These are phyloP conservation scores for Chlamydomonas incerta DNA, from an alignment of 139 green algal genomes.

Conservation along the genomic window DNA sequence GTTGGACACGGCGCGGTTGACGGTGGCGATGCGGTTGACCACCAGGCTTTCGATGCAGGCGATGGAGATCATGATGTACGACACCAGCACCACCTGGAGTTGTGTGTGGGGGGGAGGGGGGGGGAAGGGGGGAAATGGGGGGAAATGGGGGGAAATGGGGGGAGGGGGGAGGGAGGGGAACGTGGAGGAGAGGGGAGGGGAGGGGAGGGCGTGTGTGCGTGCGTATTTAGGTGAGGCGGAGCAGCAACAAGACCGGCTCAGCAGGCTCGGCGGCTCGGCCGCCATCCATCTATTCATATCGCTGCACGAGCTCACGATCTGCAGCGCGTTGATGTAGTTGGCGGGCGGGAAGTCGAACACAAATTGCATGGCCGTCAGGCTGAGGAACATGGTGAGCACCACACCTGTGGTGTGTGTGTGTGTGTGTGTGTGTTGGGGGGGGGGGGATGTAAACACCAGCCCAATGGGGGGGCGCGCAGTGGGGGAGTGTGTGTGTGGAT, in stretches of 20 bases:
- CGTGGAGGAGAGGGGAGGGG: no score
- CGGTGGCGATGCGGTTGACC: slow-evolving; percentile 14
- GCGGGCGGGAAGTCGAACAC: slow-evolving; percentile 39
- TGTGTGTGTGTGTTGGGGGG: no score
- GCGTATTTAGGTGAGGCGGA: no score
- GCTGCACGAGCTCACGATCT: not conserved
- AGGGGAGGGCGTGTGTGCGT: no score
- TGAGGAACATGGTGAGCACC: slow-evolving; percentile 25
- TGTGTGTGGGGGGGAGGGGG: not conserved
- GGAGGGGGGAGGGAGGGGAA: no score
- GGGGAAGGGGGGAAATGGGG: not conserved
- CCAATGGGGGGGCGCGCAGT: no score
- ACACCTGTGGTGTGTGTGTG: slow-evolving; percentile 13
- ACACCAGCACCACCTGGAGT: slow-evolving; percentile 7
- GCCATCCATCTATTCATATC: no score
- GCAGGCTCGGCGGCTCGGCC: no score
- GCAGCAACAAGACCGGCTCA: no score
- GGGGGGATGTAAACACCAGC: not conserved
- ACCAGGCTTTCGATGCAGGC: slow-evolving; percentile 19
- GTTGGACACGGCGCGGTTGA: not conserved
- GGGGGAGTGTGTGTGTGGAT: no score
- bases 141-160: no score
- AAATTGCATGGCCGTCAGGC: slow-evolving; percentile 33
- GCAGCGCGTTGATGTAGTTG: slow-evolving; percentile 41
- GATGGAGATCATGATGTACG: slow-evolving; percentile 21